These are phyloP conservation scores for Yarrowia galli DNA, from an alignment of 1,139 yeast genomes.

Conservation along the genomic window DNA sequence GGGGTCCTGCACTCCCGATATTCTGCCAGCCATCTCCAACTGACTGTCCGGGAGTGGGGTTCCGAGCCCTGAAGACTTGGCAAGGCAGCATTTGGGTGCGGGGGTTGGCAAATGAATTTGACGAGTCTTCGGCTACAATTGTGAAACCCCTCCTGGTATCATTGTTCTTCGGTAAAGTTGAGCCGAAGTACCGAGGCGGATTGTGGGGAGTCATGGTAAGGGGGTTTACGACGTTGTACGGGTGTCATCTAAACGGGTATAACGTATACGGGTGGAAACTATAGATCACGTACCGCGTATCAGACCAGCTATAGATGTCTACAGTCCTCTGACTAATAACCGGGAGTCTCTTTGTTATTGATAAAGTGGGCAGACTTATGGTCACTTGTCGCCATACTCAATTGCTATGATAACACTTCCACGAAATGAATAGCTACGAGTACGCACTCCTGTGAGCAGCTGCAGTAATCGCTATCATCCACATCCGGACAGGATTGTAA, in stretches of 20 bases:
- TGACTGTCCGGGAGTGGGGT: neutral
- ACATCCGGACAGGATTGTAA: neutral
- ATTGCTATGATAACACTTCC: slow-evolving; percentile 1
- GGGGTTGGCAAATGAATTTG: neutral
- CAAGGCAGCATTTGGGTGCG: neutral
- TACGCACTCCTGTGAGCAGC: neutral
- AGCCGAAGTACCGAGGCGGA: neutral
- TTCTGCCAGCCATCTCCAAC: neutral
- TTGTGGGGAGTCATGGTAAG: no score
- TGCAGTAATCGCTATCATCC: neutral
- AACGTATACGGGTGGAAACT: no score
- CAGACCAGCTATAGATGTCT: no score
- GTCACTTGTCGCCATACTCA: neutral
- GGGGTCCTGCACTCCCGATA: neutral
- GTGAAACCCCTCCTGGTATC: no score
- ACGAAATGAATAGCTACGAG: neutral
- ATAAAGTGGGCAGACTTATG: slow-evolving; percentile 4
- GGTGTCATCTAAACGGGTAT: no score
- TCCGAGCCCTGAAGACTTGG: neutral
- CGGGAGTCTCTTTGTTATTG: no score
- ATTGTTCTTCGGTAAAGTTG: neutral
- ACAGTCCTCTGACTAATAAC: no score
- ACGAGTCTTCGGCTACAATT: no score
- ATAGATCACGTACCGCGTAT: no score
- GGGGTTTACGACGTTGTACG: no score